Base-by-base conservation (phyloP, 2,329 filamentous ascomycete species). In the Fusarium sp. region DNA sequence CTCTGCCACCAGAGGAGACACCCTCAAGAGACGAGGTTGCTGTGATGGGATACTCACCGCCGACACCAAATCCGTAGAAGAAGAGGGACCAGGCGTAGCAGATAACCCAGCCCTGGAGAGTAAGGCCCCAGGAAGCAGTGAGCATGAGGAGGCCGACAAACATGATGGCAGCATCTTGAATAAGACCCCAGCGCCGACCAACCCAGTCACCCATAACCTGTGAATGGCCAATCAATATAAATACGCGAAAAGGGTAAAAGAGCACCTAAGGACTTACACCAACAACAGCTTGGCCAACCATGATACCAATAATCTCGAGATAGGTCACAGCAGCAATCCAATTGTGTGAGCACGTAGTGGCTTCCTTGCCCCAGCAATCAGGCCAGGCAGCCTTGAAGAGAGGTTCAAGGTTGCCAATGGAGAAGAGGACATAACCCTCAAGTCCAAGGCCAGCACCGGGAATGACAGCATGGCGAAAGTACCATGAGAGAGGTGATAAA, bases 371-470 rank as follows among this genome's bases (percentile, higher is more conserved):
- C 94, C 94, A 98, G 80, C 94, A 98, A 4, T 78, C 68, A 1
- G 87, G 85, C 84, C 94, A 98, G 6, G 87, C 86, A 31, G 85
- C 82, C 59, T 86, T 77, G 72, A 97, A 94, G 10, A 98, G 83
- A 5, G 93, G 91, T 72, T 90, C 87, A 64, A 98, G 81, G 76
- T 97, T 97, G 55, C 94, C 94, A 68, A 98, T 97, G 62, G 93
- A 97, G 82, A 98, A 98, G 17, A 98, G 85, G 37, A 97, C 93
- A 73, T 97, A 98, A 69, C 92, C 94, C 83, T 98, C 94, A 25
- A 98, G 85, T 73, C 93, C 89, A 47, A 98, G 86, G 73, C 94
- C 94, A 65, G 93, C 93, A 77, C 94, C 94, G 45, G 94, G 94
- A 55, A 98, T 87, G 49, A 97, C 89, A 77, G 93, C 94, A 73